These are phyloP conservation scores for Amphichorda felina DNA, from an alignment of 2,329 filamentous ascomycete genomes.

Conservation along the genomic window DNA sequence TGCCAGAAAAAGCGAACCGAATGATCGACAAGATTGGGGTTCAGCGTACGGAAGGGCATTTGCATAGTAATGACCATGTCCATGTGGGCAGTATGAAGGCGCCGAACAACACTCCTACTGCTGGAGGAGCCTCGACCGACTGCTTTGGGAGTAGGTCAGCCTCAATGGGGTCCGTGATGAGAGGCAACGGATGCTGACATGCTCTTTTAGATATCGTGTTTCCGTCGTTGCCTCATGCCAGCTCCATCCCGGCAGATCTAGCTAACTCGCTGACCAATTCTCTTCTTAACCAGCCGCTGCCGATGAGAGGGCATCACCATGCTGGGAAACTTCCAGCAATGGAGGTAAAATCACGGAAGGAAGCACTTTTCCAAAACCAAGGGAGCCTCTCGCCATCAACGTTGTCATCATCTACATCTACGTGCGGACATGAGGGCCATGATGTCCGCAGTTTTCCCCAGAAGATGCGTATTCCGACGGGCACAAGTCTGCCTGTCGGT, in stretches of 20 bases:
- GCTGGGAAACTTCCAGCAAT: conserved; percentile 16
- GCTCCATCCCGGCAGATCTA: conserved; percentile 18
- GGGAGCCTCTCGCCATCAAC: conserved; percentile 6
- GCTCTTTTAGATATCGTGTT: conserved; percentile 7
- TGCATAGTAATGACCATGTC: neutral
- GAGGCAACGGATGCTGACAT: too few species aligned
- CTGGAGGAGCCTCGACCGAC: conserved; percentile 4
- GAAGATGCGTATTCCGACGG: conserved; percentile 17
- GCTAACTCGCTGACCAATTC: conserved; percentile 32
- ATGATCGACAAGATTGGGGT: neutral
- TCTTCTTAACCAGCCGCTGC: conserved; percentile 33
- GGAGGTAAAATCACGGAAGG: conserved; percentile 32
- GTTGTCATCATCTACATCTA: conserved; percentile 7
- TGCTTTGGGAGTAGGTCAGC: too few species aligned
- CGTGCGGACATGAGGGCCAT: conserved; percentile 2
- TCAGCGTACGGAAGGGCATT: neutral
- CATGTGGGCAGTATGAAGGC: conserved; percentile 14
- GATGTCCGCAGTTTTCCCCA: conserved; percentile 29
- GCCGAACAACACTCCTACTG: conserved; percentile 29
- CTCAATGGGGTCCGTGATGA: neutral
- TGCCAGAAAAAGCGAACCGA: neutral
- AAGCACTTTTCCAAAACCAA: conserved; percentile 18
- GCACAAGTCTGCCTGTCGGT: conserved; percentile 7
- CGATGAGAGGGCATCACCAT: conserved; percentile 19
- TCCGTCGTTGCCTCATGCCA: conserved; percentile 8